These are phyloP conservation scores for Pezicula carpinea DNA, from an alignment of 2,329 filamentous ascomycete genomes.

Conservation along the genomic window DNA sequence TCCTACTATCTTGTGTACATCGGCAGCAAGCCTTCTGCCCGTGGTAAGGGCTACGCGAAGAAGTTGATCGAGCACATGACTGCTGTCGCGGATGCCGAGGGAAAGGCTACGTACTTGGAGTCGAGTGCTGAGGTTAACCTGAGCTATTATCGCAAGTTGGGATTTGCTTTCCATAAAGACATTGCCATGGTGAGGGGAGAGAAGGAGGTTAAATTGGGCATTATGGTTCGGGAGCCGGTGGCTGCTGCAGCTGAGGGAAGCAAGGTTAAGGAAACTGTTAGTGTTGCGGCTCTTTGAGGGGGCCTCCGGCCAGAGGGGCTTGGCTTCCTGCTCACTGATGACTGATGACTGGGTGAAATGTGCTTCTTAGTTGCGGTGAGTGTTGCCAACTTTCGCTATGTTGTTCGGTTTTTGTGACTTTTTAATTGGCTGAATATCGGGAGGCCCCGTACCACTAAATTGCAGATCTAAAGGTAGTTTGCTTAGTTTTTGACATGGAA, in stretches of 20 bases:
- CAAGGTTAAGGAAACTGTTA: constrained; percentile 33
- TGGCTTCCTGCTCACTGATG: no score
- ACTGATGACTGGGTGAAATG: no score
- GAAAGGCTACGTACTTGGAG: constrained; percentile 71
- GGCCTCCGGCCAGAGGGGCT: neutral
- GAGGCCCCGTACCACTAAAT: no score
- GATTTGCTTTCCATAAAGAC: constrained; percentile 61
- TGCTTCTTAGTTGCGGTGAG: no score
- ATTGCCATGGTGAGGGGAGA: constrained; percentile 56
- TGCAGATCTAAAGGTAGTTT: no score
- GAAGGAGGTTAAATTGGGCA: constrained; percentile 62
- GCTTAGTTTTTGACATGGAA: no score
- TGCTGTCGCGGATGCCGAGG: constrained; percentile 61
- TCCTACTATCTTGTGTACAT: constrained; percentile 83
- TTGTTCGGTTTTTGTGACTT: no score
- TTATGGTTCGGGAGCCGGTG: constrained; percentile 74
- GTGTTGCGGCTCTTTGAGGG: constrained; percentile 7
- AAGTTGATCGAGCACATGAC: constrained; percentile 69
- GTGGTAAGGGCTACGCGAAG: constrained; percentile 68
- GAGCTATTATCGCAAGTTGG: constrained; percentile 69
- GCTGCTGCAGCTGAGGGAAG: constrained; percentile 33
- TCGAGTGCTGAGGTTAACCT: constrained; percentile 66
- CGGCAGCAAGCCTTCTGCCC: constrained; percentile 66
- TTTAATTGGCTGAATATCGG: no score
- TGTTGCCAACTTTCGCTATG: no score